phyloP scores from a whole-genome alignment of 257 asterid genomes.

The Primulina tabacum region DNA sequence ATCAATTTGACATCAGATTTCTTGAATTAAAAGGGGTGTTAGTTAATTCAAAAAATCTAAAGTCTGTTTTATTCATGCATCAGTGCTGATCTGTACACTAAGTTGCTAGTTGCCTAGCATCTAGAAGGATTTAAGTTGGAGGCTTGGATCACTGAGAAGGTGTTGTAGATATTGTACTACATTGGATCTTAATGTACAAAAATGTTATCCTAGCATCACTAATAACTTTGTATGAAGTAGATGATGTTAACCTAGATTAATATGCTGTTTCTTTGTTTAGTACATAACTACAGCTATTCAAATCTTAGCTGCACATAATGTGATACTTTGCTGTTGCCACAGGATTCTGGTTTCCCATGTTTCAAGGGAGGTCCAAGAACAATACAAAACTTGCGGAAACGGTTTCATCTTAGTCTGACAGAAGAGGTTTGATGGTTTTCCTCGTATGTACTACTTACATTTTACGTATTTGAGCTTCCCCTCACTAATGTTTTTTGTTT shows the following conservation, averaged over 20 bases:
- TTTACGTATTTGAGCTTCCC: slow-evolving; percentile 4
- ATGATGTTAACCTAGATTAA: not conserved
- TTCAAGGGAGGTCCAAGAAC: slow-evolving; percentile 97
- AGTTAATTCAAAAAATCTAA: not conserved
- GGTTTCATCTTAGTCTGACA: slow-evolving; percentile 94
- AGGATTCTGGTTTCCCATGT: slow-evolving; percentile 99
- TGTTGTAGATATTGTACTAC: not conserved
- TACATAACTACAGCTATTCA: slow-evolving; percentile 1
- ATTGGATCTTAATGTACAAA: not conserved
- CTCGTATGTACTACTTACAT: slow-evolving; percentile 18
- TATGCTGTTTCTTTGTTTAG: slow-evolving; percentile 3
- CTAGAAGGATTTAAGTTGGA: not conserved
- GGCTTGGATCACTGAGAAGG: not conserved
- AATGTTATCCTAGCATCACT: not conserved
- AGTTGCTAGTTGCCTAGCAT: not conserved
- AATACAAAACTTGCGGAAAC: slow-evolving; percentile 94
- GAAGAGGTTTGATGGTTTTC: slow-evolving; percentile 72
- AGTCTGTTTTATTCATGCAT: not conserved
- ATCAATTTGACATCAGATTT: not conserved
- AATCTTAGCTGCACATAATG: slow-evolving; percentile 12
- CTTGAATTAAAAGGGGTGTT: not conserved
- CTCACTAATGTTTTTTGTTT: slow-evolving; percentile 21
- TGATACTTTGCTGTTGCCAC: slow-evolving; percentile 26
- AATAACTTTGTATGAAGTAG: not conserved
- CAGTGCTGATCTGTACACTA: not conserved